Conservation (phyloP, 345 rosid genomes). For the Acer campestre region DNA sequence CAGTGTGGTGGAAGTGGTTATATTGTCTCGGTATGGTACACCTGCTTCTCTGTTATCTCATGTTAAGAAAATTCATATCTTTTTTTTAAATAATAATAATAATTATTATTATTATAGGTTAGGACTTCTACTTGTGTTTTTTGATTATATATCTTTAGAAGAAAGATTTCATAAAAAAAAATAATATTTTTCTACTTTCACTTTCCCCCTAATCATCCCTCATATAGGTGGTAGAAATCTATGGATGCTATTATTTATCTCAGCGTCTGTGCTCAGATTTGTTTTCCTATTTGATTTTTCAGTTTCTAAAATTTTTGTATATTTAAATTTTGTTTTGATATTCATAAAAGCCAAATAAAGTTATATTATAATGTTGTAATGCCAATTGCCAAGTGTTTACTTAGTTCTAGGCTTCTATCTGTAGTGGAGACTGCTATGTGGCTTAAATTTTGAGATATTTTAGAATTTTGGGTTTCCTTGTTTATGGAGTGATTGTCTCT, state of each 20-base stretch:
- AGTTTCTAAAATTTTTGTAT: not conserved
- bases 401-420: not conserved
- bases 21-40: slow-evolving; percentile 61
- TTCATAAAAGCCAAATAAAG: not conserved
- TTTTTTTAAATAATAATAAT: not conserved
- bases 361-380: too few relatives aligned
- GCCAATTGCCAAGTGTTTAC: not conserved
- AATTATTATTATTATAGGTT: not conserved
- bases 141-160: not conserved
- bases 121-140: not conserved
- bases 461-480: not conserved
- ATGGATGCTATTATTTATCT: not conserved
- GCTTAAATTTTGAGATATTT: not conserved
- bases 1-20: slow-evolving; percentile 87
- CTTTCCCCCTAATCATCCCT: not conserved
- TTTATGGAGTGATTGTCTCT: not conserved
- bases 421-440: not conserved
- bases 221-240: not conserved
- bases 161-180: not conserved
- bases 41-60: not conserved
- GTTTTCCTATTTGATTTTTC: not conserved
- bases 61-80: not conserved
- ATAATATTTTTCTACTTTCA: not conserved
- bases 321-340: not conserved
- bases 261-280: not conserved